Evolutionary conservation across 176 grass and related monocot genomes (phyloP).

Genomic region (Pharus latifolius): DNA sequence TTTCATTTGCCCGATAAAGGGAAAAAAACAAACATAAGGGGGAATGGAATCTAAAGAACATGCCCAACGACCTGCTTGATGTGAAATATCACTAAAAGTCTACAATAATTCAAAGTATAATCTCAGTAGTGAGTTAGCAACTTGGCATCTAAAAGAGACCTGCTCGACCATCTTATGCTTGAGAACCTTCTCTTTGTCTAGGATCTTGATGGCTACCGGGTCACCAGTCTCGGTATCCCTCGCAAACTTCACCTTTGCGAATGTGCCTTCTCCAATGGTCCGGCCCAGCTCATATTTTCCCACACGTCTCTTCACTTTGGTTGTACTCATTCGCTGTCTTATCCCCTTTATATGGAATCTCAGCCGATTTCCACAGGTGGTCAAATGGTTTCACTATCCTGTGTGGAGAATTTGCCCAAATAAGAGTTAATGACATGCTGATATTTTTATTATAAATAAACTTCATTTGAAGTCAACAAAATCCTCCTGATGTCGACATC

Average conservation of each 20-base stretch:
- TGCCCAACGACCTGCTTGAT: constrained; percentile 1
- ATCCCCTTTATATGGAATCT: not conserved
- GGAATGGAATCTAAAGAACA: not conserved
- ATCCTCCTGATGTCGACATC: no score
- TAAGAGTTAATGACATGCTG: not conserved
- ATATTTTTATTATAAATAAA: not conserved
- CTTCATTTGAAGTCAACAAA: not conserved
- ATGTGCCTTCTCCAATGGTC: constrained; percentile 88
- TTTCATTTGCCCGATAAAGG: not conserved
- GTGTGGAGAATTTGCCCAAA: not conserved
- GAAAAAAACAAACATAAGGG: not conserved
- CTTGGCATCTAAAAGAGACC: constrained; percentile 33
- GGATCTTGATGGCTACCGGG: constrained; percentile 88
- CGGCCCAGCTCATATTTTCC: constrained; percentile 94
- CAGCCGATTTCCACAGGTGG: not conserved
- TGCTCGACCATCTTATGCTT: constrained; percentile 95
- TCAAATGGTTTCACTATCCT: constrained; percentile 14
- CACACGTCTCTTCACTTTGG: constrained; percentile 86
- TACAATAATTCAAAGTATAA: constrained; percentile 5
- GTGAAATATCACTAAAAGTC: constrained; percentile 11
- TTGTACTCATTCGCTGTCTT: constrained; percentile 50
- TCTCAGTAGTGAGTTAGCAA: not conserved
- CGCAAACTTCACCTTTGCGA: constrained; percentile 87
- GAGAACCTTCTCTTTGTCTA: constrained; percentile 93
- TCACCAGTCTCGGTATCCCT: constrained; percentile 56